These are phyloP conservation scores for Vanderwaltozyma polyspora DNA, from an alignment of 805 yeast genomes.

Conservation along the genomic window DNA sequence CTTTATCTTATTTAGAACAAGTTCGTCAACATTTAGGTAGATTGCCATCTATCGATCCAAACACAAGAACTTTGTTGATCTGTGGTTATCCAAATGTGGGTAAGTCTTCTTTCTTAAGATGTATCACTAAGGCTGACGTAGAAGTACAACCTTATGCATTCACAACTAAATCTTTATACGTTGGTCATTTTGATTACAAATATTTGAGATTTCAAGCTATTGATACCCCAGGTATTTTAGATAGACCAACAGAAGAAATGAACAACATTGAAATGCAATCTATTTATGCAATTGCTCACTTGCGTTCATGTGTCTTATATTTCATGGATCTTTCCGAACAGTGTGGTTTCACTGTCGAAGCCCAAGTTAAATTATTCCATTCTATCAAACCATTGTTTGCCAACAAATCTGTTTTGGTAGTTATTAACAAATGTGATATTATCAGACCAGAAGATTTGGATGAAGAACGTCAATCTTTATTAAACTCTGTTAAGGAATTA, in stretches of 20 bases:
- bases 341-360: constrained; percentile 96
- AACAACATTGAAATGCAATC: constrained; percentile 99
- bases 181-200: constrained; percentile 98
- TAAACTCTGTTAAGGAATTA: constrained; percentile 50
- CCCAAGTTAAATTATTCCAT: constrained; percentile 93
- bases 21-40: constrained; percentile 99
- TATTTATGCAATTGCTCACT: constrained; percentile 95
- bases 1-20: constrained; percentile 87
- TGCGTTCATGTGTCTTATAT: constrained; percentile 90
- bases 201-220: constrained; percentile 96
- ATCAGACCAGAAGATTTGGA: constrained; percentile 75
- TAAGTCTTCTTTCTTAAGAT: constrained; percentile 85
- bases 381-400: constrained; percentile 95
- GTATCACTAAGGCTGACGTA: constrained; percentile 95
- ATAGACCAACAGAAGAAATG: constrained; percentile 99
- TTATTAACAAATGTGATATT: constrained; percentile 90
- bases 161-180: constrained; percentile 94
- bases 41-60: constrained; percentile 95
- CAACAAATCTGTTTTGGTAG: constrained; percentile 91
- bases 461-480: constrained; percentile 57
- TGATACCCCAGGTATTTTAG: constrained; percentile 98
- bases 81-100: constrained; percentile 99
- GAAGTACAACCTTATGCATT: constrained; percentile 99
- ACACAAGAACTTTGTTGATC: constrained; percentile 90
- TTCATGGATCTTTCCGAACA: constrained; percentile 98